phyloP scores from a whole-genome alignment of 164 flowering plant species.

The Stephania japonica region DNA sequence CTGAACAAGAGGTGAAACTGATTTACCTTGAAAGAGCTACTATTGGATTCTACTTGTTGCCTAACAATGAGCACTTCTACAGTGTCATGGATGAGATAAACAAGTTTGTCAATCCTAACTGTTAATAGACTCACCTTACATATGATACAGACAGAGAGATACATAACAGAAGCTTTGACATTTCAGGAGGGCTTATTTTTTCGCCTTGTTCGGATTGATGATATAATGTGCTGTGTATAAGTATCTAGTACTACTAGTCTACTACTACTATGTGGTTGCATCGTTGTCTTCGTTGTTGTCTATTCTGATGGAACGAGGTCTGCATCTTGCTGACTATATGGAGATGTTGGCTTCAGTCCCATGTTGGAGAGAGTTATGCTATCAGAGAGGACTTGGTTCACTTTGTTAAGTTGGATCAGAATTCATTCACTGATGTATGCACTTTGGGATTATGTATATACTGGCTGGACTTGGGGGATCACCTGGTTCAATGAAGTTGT shows the following conservation, averaged over 20 bases:
- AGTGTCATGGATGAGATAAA: constrained; percentile 70
- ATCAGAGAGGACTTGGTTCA: constrained; percentile 1
- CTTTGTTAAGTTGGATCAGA: constrained; percentile 9
- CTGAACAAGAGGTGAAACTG: constrained; percentile 62
- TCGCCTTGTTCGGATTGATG: constrained; percentile 28
- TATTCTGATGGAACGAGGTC: constrained; percentile 13
- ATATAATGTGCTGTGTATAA: constrained; percentile 23
- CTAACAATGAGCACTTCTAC: constrained; percentile 68
- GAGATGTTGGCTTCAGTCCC: constrained; percentile 6
- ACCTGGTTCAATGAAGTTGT: constrained; percentile 19
- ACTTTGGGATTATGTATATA: constrained; percentile 19
- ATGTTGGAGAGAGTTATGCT: constrained; percentile 9
- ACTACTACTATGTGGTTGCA: constrained; percentile 18
- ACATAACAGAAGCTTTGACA: constrained; percentile 31
- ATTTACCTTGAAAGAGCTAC: constrained; percentile 69
- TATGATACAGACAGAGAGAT: constrained; percentile 27
- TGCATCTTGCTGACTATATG: not conserved
- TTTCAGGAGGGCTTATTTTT: constrained; percentile 16
- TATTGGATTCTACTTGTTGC: constrained; percentile 78
- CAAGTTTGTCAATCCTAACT: constrained; percentile 52
- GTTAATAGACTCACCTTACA: constrained; percentile 35
- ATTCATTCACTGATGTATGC: constrained; percentile 34
- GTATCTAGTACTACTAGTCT: constrained; percentile 13
- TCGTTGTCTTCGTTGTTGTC: not conserved
- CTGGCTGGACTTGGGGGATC: constrained; percentile 5